These are phyloP conservation scores for Glycine latifolia DNA, from an alignment of 306 rosid species.

Conservation along the genomic window DNA sequence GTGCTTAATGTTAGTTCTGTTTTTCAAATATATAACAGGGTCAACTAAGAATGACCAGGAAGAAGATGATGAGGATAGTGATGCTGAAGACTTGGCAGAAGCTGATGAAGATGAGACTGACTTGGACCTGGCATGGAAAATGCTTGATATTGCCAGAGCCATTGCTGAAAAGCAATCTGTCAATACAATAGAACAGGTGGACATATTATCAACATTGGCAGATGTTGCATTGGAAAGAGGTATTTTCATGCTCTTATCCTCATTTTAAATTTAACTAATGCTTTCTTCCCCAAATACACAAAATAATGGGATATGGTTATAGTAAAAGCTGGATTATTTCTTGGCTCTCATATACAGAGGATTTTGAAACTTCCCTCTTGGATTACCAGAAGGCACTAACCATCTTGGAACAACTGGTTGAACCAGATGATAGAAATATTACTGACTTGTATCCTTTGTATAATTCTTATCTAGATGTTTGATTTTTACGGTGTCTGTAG, in stretches of 20 bases:
- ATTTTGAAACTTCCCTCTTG: constrained; percentile 84
- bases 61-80: constrained; percentile 70
- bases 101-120: constrained; percentile 95
- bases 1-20: constrained; percentile 27
- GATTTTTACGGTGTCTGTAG: constrained; percentile 25
- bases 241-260: constrained; percentile 37
- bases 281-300: neutral
- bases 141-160: constrained; percentile 97
- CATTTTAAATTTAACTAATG: constrained; percentile 13
- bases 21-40: constrained; percentile 52
- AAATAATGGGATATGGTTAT: constrained; percentile 8
- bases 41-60: constrained; percentile 66
- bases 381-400: constrained; percentile 90
- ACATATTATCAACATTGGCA: constrained; percentile 87
- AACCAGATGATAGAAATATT: constrained; percentile 80
- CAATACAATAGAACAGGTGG: constrained; percentile 89
- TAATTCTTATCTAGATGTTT: constrained; percentile 33
- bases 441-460: constrained; percentile 92
- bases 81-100: constrained; percentile 77
- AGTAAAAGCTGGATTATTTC: constrained; percentile 36
- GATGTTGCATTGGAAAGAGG: constrained; percentile 98
- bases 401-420: constrained; percentile 82
- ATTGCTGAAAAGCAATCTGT: constrained; percentile 80
- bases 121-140: constrained; percentile 98
- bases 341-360: constrained; percentile 72